phyloP scores from a whole-genome alignment of 129 eudicot genomes.

The Flaveria ramosissima region DNA sequence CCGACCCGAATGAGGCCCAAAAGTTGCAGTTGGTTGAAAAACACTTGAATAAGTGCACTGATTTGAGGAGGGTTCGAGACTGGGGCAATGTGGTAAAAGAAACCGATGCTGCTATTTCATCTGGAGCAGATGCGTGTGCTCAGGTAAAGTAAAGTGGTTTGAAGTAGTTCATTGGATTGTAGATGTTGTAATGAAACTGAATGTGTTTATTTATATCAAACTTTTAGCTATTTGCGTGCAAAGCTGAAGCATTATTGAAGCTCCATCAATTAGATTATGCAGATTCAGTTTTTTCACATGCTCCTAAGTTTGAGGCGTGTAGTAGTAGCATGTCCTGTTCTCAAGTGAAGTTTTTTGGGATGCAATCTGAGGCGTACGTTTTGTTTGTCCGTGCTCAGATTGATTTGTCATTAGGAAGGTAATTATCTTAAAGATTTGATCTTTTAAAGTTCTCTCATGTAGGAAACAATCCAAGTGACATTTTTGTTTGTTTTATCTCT shows the following conservation, averaged over 20 bases:
- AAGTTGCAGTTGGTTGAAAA: conserved; percentile 68
- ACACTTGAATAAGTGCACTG: conserved; percentile 58
- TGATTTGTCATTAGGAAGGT: conserved; percentile 83
- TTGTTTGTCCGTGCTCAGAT: conserved; percentile 71
- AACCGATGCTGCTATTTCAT: conserved; percentile 68
- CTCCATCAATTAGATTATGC: conserved; percentile 74
- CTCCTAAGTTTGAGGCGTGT: conserved; percentile 47
- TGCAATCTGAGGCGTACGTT: conserved; percentile 70
- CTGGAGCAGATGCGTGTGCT: conserved; percentile 81
- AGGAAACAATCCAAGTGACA: conserved; percentile 28
- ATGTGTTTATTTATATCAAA: conserved; percentile 26
- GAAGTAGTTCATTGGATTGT: background rate
- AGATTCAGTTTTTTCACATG: conserved; percentile 37
- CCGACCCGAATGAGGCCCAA: conserved; percentile 62
- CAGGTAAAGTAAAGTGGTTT: conserved; percentile 48
- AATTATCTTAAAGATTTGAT: conserved; percentile 25
- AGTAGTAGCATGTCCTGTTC: conserved; percentile 39
- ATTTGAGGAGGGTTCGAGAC: conserved; percentile 63
- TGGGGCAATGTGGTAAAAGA: conserved; percentile 71
- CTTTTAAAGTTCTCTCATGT: background rate
- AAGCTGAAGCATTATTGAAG: conserved; percentile 89
- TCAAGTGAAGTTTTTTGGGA: conserved; percentile 68
- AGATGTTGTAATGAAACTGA: conserved; percentile 23
- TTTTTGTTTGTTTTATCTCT: background rate
- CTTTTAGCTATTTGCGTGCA: conserved; percentile 78